phyloP scores from a whole-genome alignment of 805 yeast genomes.

The Metschnikowia colocasiae region DNA sequence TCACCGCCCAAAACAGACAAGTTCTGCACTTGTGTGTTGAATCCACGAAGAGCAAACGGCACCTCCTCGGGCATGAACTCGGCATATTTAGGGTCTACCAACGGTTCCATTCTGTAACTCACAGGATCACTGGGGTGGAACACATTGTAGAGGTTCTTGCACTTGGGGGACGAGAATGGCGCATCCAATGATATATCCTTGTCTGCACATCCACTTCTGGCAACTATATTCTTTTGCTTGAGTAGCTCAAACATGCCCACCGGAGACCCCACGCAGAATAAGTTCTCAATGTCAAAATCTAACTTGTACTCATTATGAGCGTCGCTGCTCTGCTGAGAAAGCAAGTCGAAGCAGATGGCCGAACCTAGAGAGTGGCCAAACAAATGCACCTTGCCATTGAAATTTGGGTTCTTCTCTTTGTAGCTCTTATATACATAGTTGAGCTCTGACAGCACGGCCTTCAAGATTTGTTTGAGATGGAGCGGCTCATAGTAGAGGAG shows the following conservation, averaged over 20 bases:
- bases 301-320: constrained; percentile 37
- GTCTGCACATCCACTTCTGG: constrained; percentile 28
- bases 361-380: constrained; percentile 93
- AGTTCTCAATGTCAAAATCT: constrained; percentile 67
- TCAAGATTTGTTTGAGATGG: constrained; percentile 59
- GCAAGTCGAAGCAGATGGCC: constrained; percentile 73
- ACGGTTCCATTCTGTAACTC: constrained; percentile 85
- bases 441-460: constrained; percentile 58
- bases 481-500: constrained; percentile 69
- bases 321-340: constrained; percentile 45
- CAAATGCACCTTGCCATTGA: constrained; percentile 76
- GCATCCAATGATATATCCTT: constrained; percentile 10
- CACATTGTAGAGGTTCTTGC: constrained; percentile 69
- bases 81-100: constrained; percentile 51
- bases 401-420: constrained; percentile 60
- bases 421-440: constrained; percentile 61
- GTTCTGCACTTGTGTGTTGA: constrained; percentile 49
- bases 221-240: constrained; percentile 55
- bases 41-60: constrained; percentile 50
- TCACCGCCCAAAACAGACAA: constrained; percentile 39
- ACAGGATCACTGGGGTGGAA: constrained; percentile 93
- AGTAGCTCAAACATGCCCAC: constrained; percentile 80
- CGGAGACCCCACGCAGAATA: constrained; percentile 87
- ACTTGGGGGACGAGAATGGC: constrained; percentile 46
- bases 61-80: constrained; percentile 52